Evolutionary conservation across 768 basidiomycete species (phyloP).

Genomic region (Rhizopogon vulgaris): DNA sequence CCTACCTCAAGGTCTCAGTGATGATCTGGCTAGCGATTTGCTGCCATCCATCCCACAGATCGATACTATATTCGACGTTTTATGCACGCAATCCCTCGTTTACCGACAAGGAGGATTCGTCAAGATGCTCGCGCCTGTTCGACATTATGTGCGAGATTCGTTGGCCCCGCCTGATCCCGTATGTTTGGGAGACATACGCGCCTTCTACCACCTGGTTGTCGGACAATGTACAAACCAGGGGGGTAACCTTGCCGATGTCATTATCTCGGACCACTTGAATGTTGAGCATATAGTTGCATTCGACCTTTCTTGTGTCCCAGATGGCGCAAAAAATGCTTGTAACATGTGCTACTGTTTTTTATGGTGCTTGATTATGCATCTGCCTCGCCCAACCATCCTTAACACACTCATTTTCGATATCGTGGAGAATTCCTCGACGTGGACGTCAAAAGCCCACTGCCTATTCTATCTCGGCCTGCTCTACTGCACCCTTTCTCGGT

Average conservation of each 20-base stretch:
- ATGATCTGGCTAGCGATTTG: neutral
- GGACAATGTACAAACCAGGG: neutral
- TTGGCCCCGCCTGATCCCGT: neutral
- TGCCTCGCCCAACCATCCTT: neutral
- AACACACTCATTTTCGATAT: neutral
- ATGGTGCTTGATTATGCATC: neutral
- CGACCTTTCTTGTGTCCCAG: neutral
- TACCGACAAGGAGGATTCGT: neutral
- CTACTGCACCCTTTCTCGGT: neutral
- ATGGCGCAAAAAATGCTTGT: neutral
- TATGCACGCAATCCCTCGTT: neutral
- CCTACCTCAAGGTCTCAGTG: neutral
- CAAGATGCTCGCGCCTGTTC: neutral
- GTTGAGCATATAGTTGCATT: neutral
- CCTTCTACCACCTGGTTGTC: neutral
- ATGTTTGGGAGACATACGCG: no score
- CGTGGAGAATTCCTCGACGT: neutral
- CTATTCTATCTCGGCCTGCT: neutral
- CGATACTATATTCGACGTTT: neutral
- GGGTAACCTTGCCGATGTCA: neutral
- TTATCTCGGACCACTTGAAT: neutral
- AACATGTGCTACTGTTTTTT: neutral
- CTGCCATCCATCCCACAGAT: neutral
- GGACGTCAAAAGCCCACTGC: neutral
- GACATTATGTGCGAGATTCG: neutral